A percentile compares a stretch with the other conserved stretches of the same genome.
phyloP scores from a whole-genome alignment of 106 monocot genomes.

The Cymbidium sinense region DNA sequence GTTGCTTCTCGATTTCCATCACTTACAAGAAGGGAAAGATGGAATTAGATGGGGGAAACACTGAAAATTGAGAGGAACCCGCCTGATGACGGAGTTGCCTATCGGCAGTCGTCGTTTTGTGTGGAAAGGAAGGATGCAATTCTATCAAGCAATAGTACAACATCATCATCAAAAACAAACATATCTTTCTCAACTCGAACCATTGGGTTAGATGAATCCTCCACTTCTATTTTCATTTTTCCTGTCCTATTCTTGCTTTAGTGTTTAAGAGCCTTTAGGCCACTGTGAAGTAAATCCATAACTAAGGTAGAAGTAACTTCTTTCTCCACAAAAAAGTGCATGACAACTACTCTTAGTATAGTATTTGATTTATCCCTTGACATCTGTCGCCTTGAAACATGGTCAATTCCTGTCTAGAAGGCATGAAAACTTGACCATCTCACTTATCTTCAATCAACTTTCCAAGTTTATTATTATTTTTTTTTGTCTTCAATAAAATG shows the following conservation, averaged over 20 bases:
- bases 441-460: slow-evolving; percentile 69
- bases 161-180: slow-evolving; percentile 86
- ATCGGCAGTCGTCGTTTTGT: too few species aligned
- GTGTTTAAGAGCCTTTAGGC: slow-evolving; percentile 68
- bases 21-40: too few species aligned
- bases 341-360: slow-evolving; percentile 74
- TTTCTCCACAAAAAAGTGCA: slow-evolving; percentile 91
- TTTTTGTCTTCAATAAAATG: slow-evolving; percentile 78
- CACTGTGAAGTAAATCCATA: slow-evolving; percentile 95
- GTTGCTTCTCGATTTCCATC: too few species aligned
- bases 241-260: slow-evolving; percentile 65
- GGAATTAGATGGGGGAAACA: too few species aligned
- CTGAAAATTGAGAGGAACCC: too few species aligned
- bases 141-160: slow-evolving; percentile 61
- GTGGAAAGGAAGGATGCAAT: too few species aligned
- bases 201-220: slow-evolving; percentile 53
- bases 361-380: slow-evolving; percentile 67
- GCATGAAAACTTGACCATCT: slow-evolving; percentile 87
- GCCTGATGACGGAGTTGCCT: too few species aligned
- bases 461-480: slow-evolving; percentile 63
- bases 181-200: slow-evolving; percentile 63
- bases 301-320: slow-evolving; percentile 97
- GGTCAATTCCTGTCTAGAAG: slow-evolving; percentile 74
- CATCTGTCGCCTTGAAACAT: slow-evolving; percentile 41
- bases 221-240: slow-evolving; percentile 29